A percentile compares a stretch with the other conserved stretches of the same genome.
phyloP scores from a whole-genome alignment of 371 early-diverging fungal species.

The Syncephalastrum monosporum region DNA sequence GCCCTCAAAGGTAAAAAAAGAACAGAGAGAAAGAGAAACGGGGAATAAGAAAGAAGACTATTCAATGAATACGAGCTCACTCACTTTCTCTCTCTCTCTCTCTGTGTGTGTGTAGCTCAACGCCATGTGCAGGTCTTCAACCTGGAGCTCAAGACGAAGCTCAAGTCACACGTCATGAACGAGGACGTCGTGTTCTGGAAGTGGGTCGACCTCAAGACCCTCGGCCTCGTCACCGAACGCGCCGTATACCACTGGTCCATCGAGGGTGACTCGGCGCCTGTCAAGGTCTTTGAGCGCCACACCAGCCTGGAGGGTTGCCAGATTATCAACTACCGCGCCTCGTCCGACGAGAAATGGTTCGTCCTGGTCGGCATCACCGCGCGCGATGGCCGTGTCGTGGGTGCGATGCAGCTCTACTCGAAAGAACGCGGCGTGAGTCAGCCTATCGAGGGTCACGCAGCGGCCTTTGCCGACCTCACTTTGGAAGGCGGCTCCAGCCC shows the following conservation, averaged over 20 bases:
- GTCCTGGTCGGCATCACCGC: conserved; percentile 94
- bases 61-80: neutral
- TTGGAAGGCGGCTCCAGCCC: conserved; percentile 76
- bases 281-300: conserved; percentile 93
- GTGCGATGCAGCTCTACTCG: conserved; percentile 94
- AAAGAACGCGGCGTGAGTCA: conserved; percentile 92
- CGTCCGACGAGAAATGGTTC: conserved; percentile 91
- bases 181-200: conserved; percentile 98
- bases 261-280: conserved; percentile 85
- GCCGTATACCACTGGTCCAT: conserved; percentile 96
- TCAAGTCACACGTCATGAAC: conserved; percentile 88
- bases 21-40: neutral
- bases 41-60: too few relatives aligned
- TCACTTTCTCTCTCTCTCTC: neutral
- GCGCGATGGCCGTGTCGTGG: conserved; percentile 87
- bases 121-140: conserved; percentile 96
- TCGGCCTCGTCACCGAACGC: conserved; percentile 90
- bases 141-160: conserved; percentile 90
- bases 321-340: conserved; percentile 93
- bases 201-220: conserved; percentile 83
- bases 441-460: conserved; percentile 96
- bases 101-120: conserved; percentile 56
- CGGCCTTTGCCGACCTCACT: conserved; percentile 89
- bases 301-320: conserved; percentile 79
- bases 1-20: conserved; percentile 87